These are phyloP conservation scores for Orychophragmus violaceus DNA, from an alignment of 345 rosid genomes.

Conservation along the genomic window DNA sequence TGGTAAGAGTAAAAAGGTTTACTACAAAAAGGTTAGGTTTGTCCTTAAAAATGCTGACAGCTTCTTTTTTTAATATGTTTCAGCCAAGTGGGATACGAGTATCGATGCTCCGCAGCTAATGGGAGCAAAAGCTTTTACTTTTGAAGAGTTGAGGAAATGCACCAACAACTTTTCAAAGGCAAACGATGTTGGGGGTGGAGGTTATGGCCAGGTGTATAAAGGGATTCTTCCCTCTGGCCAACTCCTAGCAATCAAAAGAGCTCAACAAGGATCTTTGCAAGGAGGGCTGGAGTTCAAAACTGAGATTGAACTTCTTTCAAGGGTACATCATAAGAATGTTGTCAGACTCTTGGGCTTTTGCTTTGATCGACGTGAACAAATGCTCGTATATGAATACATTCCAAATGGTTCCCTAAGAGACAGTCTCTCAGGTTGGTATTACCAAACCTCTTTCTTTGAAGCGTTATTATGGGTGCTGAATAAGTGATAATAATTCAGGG, in stretches of 20 bases:
- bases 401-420: constrained; percentile 63
- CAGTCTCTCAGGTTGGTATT: constrained; percentile 57
- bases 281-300: constrained; percentile 81
- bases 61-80: constrained; percentile 14
- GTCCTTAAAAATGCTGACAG: too few relatives aligned
- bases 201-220: constrained; percentile 87
- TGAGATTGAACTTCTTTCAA: constrained; percentile 83
- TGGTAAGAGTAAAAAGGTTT: constrained; percentile 44
- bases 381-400: constrained; percentile 68
- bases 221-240: constrained; percentile 54
- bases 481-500: constrained; percentile 61
- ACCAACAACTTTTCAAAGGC: constrained; percentile 63
- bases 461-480: neutral
- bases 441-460: neutral
- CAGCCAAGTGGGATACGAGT: constrained; percentile 62
- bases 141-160: constrained; percentile 66
- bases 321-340: constrained; percentile 83
- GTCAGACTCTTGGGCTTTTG: constrained; percentile 70
- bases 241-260: constrained; percentile 68
- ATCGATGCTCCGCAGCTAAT: constrained; percentile 61
- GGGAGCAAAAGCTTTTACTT: constrained; percentile 71
- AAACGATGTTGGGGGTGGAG: constrained; percentile 76
- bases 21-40: too few relatives aligned
- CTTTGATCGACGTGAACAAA: constrained; percentile 62
- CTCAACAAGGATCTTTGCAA: constrained; percentile 77